phyloP scores from a whole-genome alignment of 176 grass and related monocot species.

The Dendrocalamus sinicus region DNA sequence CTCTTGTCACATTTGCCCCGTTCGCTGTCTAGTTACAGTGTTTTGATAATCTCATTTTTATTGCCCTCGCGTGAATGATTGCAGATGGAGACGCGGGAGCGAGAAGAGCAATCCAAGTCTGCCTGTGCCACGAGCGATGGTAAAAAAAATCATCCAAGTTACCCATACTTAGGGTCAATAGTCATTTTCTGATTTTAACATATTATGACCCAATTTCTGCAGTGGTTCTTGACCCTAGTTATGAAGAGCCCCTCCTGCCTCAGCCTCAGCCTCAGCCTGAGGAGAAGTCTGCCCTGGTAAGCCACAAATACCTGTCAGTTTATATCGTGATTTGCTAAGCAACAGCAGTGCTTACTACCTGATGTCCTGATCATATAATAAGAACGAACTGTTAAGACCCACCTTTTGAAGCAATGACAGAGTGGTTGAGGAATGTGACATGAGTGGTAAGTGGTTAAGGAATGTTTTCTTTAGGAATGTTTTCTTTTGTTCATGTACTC shows the following conservation, averaged over 20 bases:
- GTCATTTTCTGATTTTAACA: conserved; percentile 23
- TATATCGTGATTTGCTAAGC: neutral
- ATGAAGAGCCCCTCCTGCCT: conserved; percentile 67
- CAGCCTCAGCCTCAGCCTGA: conserved; percentile 47
- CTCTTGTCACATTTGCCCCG: conserved; percentile 16
- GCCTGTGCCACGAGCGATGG: conserved; percentile 24
- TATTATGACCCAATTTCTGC: conserved; percentile 6
- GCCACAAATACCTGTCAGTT: neutral
- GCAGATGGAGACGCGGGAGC: conserved; percentile 67
- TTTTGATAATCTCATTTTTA: neutral
- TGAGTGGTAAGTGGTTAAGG: neutral
- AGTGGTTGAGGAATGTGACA: neutral
- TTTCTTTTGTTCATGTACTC: neutral
- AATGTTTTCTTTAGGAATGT: neutral
- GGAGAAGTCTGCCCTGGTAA: conserved; percentile 71
- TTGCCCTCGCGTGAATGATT: conserved; percentile 10
- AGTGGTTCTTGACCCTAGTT: conserved; percentile 64
- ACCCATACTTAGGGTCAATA: neutral
- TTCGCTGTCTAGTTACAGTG: neutral
- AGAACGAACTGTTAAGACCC: conserved; percentile 19
- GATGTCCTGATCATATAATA: neutral
- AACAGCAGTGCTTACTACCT: neutral
- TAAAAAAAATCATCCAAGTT: conserved; percentile 9
- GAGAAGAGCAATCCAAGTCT: conserved; percentile 55
- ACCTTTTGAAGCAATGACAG: neutral